Percentiles rank a stretch among this genome's conserved stretches.
These are phyloP conservation scores for Fusarium keratoplasticum DNA, from an alignment of 2,329 filamentous ascomycete genomes.

Conservation along the genomic window DNA sequence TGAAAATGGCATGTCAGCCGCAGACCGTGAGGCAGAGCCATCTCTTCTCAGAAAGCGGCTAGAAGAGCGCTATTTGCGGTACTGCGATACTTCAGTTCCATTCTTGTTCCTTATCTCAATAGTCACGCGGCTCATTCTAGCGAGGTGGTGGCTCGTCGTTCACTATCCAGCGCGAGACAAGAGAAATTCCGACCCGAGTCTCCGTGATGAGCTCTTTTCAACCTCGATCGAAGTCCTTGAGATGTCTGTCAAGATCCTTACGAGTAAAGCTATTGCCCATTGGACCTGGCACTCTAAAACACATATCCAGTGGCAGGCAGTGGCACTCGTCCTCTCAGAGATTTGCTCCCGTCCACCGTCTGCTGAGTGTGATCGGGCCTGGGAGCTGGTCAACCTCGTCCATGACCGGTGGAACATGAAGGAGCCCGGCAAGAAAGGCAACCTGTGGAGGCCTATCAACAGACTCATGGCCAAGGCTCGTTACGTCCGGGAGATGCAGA, in stretches of 20 bases:
- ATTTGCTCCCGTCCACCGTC: conserved; percentile 53
- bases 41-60: background rate
- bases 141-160: background rate
- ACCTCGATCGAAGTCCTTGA: background rate
- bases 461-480: background rate
- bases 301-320: conserved; percentile 74
- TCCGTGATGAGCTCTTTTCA: background rate
- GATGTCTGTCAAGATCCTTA: background rate
- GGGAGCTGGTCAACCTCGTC: background rate
- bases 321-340: conserved; percentile 71
- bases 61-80: background rate
- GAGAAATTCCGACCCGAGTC: background rate
- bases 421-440: background rate
- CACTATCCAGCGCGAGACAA: background rate
- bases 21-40: background rate
- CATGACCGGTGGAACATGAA: background rate
- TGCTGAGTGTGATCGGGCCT: conserved; percentile 31
- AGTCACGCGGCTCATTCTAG: background rate
- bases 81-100: background rate
- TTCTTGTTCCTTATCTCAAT: background rate
- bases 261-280: conserved; percentile 66
- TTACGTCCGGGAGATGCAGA: background rate
- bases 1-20: background rate
- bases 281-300: conserved; percentile 75
- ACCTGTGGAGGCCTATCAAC: background rate